Evolutionary conservation across 805 yeast species (phyloP).

Genomic region (Dipodascus geniculatus): DNA sequence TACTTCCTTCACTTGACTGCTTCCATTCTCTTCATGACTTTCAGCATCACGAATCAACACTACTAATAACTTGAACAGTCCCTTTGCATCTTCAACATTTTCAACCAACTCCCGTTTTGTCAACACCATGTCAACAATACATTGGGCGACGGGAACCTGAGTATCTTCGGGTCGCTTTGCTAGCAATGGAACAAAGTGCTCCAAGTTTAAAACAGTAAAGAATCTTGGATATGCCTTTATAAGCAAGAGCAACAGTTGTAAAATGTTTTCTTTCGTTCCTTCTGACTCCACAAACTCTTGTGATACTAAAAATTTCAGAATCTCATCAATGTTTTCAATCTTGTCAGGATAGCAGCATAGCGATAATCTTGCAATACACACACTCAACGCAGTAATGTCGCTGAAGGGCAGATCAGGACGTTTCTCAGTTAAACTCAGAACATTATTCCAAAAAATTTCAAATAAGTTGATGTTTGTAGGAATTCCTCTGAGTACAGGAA

Average conservation of each 20-base stretch:
- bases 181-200: conserved; percentile 43
- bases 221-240: conserved; percentile 22
- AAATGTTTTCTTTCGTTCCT: conserved; percentile 17
- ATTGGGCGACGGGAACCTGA: conserved; percentile 47
- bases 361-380: conserved; percentile 53
- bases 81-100: conserved; percentile 40
- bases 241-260: conserved; percentile 25
- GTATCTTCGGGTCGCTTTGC: conserved; percentile 38
- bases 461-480: conserved; percentile 34
- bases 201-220: conserved; percentile 27
- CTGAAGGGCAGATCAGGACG: conserved; percentile 58
- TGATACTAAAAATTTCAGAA: conserved; percentile 38
- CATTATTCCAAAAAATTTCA: conserved; percentile 53
- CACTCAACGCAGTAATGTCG: conserved; percentile 53
- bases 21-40: conserved; percentile 10
- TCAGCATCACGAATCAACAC: conserved; percentile 37
- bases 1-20: conserved; percentile 7
- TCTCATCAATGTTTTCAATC: conserved; percentile 44
- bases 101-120: conserved; percentile 5
- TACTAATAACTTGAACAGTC: conserved; percentile 45
- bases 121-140: conserved; percentile 49
- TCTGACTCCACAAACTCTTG: conserved; percentile 8
- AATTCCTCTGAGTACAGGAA: conserved; percentile 10
- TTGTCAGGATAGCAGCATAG: conserved; percentile 56
- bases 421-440: conserved; percentile 39